Evolutionary conservation across 768 basidiomycete species (phyloP).

Genomic region (Lentinus tigrinus): DNA sequence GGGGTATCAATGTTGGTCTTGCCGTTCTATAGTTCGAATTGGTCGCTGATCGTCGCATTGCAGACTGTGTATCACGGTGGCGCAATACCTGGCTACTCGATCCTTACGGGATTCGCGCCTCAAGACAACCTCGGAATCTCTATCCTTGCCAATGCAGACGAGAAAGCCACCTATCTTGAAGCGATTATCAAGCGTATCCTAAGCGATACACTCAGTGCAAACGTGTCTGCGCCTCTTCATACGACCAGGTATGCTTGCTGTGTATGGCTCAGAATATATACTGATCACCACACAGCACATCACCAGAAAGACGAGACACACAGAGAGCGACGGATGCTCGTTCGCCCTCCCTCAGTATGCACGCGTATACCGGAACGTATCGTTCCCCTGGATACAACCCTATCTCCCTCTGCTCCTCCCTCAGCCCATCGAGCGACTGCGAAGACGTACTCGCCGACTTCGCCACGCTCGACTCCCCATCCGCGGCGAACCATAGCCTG

Average conservation of each 20-base stretch:
- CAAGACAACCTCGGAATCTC: conserved; percentile 36
- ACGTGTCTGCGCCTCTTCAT: not conserved
- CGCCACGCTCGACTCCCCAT: conserved; percentile 2
- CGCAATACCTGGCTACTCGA: conserved; percentile 35
- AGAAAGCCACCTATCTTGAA: not conserved
- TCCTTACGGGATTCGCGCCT: conserved; percentile 35
- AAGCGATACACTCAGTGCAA: conserved; percentile 2
- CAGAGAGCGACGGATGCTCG: not conserved
- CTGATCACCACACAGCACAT: not conserved
- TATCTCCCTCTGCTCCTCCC: conserved; percentile 36
- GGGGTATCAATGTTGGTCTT: conserved; percentile 36
- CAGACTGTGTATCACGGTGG: conserved; percentile 39
- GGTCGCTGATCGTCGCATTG: not conserved
- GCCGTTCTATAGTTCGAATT: too few species aligned
- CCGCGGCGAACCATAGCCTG: not conserved
- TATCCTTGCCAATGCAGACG: conserved; percentile 24
- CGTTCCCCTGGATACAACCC: conserved; percentile 36
- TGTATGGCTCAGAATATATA: not conserved
- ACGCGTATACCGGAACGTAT: conserved; percentile 37
- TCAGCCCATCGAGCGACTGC: conserved; percentile 25
- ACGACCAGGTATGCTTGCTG: not conserved
- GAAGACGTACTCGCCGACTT: conserved; percentile 29
- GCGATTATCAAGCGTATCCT: conserved; percentile 4
- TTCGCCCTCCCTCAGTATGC: conserved; percentile 12
- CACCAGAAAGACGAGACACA: not conserved